Evolutionary conservation across 108 stramenopile species (phyloP).

Genomic region (Fragilaria radians): DNA sequence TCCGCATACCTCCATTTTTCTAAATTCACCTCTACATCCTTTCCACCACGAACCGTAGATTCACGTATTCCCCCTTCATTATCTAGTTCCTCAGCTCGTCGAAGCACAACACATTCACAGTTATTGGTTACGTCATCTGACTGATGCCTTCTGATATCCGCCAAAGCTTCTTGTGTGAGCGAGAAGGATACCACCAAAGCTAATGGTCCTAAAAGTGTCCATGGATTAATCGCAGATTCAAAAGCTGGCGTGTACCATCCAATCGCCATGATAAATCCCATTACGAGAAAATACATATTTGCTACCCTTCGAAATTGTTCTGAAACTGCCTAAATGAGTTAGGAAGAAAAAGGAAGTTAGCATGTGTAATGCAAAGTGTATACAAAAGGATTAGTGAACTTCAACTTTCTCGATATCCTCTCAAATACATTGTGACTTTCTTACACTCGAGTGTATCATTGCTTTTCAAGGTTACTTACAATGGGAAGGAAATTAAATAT

Average conservation of each 20-base stretch:
- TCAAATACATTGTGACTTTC: too few relatives aligned
- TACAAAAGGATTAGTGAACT: too few relatives aligned
- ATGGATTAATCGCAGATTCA: constrained; percentile 86
- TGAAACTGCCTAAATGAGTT: constrained; percentile 39
- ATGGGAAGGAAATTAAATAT: constrained; percentile 58
- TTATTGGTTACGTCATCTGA: constrained; percentile 83
- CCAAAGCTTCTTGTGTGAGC: constrained; percentile 85
- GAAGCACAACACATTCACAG: constrained; percentile 50
- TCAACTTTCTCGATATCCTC: too few relatives aligned
- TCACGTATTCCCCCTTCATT: constrained; percentile 36
- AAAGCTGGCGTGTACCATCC: constrained; percentile 77
- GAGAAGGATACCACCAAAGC: constrained; percentile 81
- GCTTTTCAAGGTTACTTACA: too few relatives aligned
- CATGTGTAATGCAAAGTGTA: not conserved
- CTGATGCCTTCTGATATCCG: constrained; percentile 82
- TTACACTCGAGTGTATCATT: too few relatives aligned
- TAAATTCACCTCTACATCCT: constrained; percentile 48
- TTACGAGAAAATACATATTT: constrained; percentile 94
- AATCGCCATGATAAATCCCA: constrained; percentile 88
- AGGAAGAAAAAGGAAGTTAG: not conserved
- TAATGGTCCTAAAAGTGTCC: constrained; percentile 91
- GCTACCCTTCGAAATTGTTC: constrained; percentile 86
- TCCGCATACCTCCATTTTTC: constrained; percentile 9
- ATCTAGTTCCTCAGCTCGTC: constrained; percentile 43
- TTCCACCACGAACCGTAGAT: constrained; percentile 23